Evolutionary conservation across 1,139 yeast species (phyloP).

Genomic region (Yamadazyma oceani): DNA sequence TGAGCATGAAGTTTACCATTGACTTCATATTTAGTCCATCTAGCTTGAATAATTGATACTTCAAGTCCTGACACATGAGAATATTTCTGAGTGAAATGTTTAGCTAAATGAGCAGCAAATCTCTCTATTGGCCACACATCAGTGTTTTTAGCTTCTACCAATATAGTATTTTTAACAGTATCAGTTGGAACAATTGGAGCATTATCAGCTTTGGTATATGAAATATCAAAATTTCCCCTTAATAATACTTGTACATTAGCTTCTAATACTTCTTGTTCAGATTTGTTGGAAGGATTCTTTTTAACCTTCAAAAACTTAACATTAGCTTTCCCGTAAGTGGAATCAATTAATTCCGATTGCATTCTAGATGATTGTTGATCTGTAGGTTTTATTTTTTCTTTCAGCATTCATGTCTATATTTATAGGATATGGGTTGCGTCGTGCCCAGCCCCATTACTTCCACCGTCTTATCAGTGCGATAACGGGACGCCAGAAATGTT

Average conservation of each 20-base stretch:
- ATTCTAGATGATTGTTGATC: slow-evolving; percentile 4
- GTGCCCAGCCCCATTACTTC: neutral
- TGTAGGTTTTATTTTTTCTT: neutral
- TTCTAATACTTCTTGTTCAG: slow-evolving; percentile 77
- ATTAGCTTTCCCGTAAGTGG: slow-evolving; percentile 87
- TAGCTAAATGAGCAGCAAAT: slow-evolving; percentile 81
- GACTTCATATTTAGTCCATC: slow-evolving; percentile 77
- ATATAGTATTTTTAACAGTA: slow-evolving; percentile 86
- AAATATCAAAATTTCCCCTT: slow-evolving; percentile 72
- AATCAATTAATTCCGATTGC: slow-evolving; percentile 33
- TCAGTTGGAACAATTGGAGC: slow-evolving; percentile 90
- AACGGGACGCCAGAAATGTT: neutral
- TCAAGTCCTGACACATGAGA: slow-evolving; percentile 72
- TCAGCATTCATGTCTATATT: slow-evolving; percentile 5
- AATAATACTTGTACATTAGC: slow-evolving; percentile 76
- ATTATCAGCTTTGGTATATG: slow-evolving; percentile 88
- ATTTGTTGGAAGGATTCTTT: slow-evolving; percentile 68
- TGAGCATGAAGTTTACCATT: slow-evolving; percentile 77
- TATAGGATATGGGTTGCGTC: slow-evolving; percentile 11
- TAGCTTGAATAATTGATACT: slow-evolving; percentile 64
- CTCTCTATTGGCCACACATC: slow-evolving; percentile 89
- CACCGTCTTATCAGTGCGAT: slow-evolving; percentile 1
- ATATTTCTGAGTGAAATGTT: slow-evolving; percentile 77
- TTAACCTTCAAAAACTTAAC: slow-evolving; percentile 88
- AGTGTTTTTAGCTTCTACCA: slow-evolving; percentile 75